phyloP scores from a whole-genome alignment of 768 basidiomycete genomes.

The Candolleomyces aberdarensis region DNA sequence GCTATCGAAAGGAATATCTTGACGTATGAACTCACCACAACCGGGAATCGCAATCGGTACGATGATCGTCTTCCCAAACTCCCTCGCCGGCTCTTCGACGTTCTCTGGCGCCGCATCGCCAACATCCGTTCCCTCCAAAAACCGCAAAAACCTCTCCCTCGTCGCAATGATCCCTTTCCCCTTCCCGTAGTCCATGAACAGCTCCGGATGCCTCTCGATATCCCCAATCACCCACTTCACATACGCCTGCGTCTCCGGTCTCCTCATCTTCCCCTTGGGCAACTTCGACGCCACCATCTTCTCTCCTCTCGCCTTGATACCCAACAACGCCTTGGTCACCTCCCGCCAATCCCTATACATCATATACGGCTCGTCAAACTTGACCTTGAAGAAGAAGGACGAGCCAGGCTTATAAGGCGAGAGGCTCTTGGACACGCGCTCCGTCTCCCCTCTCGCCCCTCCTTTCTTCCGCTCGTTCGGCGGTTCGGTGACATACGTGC shows the following conservation, averaged over 20 bases:
- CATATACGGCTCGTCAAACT: conserved; percentile 98
- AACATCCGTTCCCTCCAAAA: conserved; percentile 50
- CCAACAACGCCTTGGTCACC: conserved; percentile 76
- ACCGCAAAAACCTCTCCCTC: conserved; percentile 74
- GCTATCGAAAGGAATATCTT: neutral
- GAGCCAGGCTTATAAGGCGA: conserved; percentile 76
- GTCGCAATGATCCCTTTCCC: conserved; percentile 85
- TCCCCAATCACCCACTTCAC: conserved; percentile 79
- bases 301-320: conserved; percentile 28
- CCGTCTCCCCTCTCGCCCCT: conserved; percentile 8
- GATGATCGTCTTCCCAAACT: conserved; percentile 74
- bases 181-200: conserved; percentile 62
- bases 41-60: conserved; percentile 90
- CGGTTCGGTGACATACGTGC: conserved; percentile 57
- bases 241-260: conserved; percentile 78
- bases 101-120: conserved; percentile 27
- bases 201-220: conserved; percentile 55
- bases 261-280: conserved; percentile 64
- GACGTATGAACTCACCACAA: conserved; percentile 60
- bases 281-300: conserved; percentile 33
- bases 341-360: conserved; percentile 99
- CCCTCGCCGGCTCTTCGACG: conserved; percentile 30
- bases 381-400: conserved; percentile 98
- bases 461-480: conserved; percentile 27
- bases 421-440: conserved; percentile 16